Conservation (phyloP, 345 rosid species). For the Salix purpurea region DNA sequence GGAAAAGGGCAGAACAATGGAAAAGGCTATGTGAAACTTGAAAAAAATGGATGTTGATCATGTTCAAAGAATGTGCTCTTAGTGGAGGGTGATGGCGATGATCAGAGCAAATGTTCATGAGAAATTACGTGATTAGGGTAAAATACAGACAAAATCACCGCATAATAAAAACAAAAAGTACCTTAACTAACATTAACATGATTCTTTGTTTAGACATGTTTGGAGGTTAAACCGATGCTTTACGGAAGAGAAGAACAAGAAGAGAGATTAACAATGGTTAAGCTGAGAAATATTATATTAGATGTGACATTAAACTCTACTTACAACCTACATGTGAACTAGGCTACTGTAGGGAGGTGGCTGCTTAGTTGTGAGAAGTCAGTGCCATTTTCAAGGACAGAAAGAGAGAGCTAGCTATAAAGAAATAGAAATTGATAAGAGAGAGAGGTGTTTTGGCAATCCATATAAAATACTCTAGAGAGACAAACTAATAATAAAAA, state of each 20-base stretch:
- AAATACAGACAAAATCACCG: neutral
- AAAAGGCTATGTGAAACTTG: no score
- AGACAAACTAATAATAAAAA: neutral
- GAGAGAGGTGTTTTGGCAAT: neutral
- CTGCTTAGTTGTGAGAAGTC: neutral
- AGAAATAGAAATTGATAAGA: neutral
- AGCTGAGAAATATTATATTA: neutral
- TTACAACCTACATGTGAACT: neutral
- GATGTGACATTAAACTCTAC: neutral
- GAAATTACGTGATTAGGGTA: neutral
- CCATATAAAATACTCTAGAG: neutral
- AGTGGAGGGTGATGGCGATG: constrained; percentile 2
- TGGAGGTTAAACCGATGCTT: no score
- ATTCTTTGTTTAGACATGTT: no score
- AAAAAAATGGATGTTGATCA: no score
- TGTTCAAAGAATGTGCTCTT: neutral
- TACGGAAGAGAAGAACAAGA: no score
- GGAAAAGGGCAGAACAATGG: neutral
- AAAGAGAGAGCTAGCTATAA: neutral
- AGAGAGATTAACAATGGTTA: neutral
- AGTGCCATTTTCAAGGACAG: neutral
- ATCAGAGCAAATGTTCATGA: constrained; percentile 7
- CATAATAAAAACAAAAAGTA: no score
- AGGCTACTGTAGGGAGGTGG: no score
- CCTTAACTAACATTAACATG: no score